Conservation (phyloP, 768 basidiomycete species). For the Lactarius akahatsu region DNA sequence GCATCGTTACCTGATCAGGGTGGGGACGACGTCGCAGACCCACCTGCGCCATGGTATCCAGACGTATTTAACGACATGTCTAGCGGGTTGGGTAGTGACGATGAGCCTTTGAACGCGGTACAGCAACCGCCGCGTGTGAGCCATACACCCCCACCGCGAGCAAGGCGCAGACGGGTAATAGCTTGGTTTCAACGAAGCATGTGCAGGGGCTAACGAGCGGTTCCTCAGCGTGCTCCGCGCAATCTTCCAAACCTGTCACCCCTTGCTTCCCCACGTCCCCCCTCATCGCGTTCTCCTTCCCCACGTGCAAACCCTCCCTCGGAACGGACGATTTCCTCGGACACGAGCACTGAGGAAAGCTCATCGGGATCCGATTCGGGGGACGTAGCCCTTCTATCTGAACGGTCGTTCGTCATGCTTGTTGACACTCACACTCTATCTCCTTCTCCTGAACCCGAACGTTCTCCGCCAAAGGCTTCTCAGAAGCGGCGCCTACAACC, state of each 20-base stretch:
- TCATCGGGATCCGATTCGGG: slow-evolving; percentile 5
- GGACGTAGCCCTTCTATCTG: slow-evolving; percentile 4
- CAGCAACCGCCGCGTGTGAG: neutral
- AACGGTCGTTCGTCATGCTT: slow-evolving; percentile 8
- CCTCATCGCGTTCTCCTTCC: neutral
- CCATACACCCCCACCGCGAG: neutral
- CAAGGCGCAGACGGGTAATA: slow-evolving; percentile 21
- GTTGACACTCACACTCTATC: slow-evolving; percentile 10
- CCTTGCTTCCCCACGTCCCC: neutral
- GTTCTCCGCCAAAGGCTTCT: neutral
- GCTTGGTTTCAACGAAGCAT: neutral
- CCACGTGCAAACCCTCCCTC: neutral
- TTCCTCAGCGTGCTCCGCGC: slow-evolving; percentile 11
- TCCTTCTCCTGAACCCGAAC: neutral
- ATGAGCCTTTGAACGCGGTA: neutral
- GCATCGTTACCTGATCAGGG: neutral
- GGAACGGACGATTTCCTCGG: slow-evolving; percentile 1
- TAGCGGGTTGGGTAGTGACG: slow-evolving; percentile 8
- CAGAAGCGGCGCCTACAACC: slow-evolving; percentile 11
- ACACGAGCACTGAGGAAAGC: slow-evolving; percentile 1
- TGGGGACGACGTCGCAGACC: neutral
- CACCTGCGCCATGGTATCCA: slow-evolving; percentile 11
- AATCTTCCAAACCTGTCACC: slow-evolving; percentile 20
- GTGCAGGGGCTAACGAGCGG: neutral
- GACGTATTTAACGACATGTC: slow-evolving; percentile 17